A percentile compares a stretch with the other conserved stretches of the same genome.
Conservation (phyloP, 179 eudicot species). For the Gypsophila paniculata region DNA sequence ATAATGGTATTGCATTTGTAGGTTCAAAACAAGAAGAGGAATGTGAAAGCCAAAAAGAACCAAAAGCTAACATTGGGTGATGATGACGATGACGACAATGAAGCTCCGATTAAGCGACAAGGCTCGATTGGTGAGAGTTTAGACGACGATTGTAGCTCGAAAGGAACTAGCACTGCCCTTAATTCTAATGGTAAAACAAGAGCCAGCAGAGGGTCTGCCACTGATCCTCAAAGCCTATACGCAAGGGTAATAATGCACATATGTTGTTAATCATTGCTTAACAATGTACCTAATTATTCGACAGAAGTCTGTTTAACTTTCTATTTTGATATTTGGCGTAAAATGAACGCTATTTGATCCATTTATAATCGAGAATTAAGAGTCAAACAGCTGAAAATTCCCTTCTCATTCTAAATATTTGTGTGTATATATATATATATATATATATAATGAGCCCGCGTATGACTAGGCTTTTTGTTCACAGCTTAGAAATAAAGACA, state of each 20-base stretch:
- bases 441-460: too few species aligned
- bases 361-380: too few species aligned
- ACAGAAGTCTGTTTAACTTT: too few species aligned
- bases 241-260: slow-evolving; percentile 70
- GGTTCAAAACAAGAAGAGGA: slow-evolving; percentile 43
- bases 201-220: slow-evolving; percentile 66
- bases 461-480: too few species aligned
- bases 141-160: slow-evolving; percentile 51
- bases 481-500: too few species aligned
- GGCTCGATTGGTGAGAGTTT: slow-evolving; percentile 39
- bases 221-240: slow-evolving; percentile 81
- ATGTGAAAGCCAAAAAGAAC: slow-evolving; percentile 36
- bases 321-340: too few species aligned
- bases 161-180: slow-evolving; percentile 17
- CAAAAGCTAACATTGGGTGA: slow-evolving; percentile 29
- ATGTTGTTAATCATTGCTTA: too few species aligned
- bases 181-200: slow-evolving; percentile 44
- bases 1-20: slow-evolving; percentile 11
- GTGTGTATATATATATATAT: too few species aligned
- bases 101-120: slow-evolving; percentile 27
- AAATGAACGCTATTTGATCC: too few species aligned
- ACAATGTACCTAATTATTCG: too few species aligned
- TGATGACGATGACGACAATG: slow-evolving; percentile 30
- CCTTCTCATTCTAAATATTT: too few species aligned
- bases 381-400: too few species aligned